A percentile compares a stretch with the other conserved stretches of the same genome.
phyloP scores from a whole-genome alignment of 2,329 filamentous ascomycete genomes.

The Cladophialophora carrionii region DNA sequence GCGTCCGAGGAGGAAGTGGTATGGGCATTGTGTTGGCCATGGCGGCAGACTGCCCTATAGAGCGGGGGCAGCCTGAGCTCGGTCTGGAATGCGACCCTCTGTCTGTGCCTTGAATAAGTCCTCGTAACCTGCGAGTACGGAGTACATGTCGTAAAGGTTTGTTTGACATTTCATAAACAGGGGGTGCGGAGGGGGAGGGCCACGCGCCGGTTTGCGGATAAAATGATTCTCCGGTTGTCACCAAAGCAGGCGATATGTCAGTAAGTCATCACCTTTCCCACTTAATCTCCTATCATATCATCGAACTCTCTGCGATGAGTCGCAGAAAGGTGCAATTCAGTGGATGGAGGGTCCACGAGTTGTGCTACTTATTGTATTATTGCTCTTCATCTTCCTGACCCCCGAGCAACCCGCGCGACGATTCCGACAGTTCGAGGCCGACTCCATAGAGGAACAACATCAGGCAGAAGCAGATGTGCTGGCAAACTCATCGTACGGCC shows the following conservation, averaged over 20 bases:
- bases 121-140: neutral
- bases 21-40: constrained; percentile 52
- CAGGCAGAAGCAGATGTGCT: constrained; percentile 41
- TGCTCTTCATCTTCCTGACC: constrained; percentile 58
- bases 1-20: constrained; percentile 64
- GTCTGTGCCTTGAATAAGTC: constrained; percentile 3
- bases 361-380: constrained; percentile 55
- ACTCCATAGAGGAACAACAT: constrained; percentile 51
- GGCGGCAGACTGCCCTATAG: neutral
- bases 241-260: neutral
- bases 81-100: constrained; percentile 10
- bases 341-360: constrained; percentile 50
- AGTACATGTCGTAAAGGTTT: neutral
- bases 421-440: constrained; percentile 24
- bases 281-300: constrained; percentile 15
- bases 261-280: neutral
- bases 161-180: neutral
- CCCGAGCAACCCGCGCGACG: constrained; percentile 45
- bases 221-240: constrained; percentile 1
- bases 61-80: neutral
- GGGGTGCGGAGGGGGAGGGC: no score
- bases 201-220: constrained; percentile 1
- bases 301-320: constrained; percentile 26
- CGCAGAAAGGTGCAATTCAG: constrained; percentile 18
- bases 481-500: constrained; percentile 54